A percentile compares a stretch with the other conserved stretches of the same genome.
These are phyloP conservation scores for Phytopythium sindhum DNA, from an alignment of 352 stramenopile species.

Conservation along the genomic window DNA sequence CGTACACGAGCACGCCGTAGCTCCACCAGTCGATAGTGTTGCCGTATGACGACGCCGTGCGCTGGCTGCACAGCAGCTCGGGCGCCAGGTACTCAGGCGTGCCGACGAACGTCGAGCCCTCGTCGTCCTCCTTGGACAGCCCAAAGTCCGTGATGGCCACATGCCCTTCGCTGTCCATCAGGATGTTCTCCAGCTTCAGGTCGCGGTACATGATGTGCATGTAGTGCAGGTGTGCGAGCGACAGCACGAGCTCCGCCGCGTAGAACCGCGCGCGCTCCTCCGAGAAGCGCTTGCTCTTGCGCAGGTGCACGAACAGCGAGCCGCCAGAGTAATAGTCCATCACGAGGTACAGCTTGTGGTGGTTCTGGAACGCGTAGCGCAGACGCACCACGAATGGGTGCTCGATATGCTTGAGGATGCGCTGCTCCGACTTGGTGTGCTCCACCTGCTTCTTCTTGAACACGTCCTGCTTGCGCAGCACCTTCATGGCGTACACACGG, in stretches of 20 bases:
- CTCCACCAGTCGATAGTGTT: slow-evolving; percentile 92
- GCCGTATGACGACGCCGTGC: slow-evolving; percentile 71
- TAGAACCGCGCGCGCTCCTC: slow-evolving; percentile 81
- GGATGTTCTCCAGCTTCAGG: slow-evolving; percentile 88
- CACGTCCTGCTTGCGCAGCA: slow-evolving; percentile 82
- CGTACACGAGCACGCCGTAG: slow-evolving; percentile 87
- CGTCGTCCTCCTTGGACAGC: slow-evolving; percentile 82
- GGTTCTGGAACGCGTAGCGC: slow-evolving; percentile 87
- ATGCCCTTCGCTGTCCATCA: slow-evolving; percentile 84
- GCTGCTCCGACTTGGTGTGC: slow-evolving; percentile 86
- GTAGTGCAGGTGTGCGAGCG: slow-evolving; percentile 78
- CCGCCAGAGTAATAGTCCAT: slow-evolving; percentile 90
- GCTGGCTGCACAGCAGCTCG: slow-evolving; percentile 72
- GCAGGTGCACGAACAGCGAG: slow-evolving; percentile 82
- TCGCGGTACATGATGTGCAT: slow-evolving; percentile 90
- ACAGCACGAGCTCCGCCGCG: slow-evolving; percentile 79
- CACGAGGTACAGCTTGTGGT: slow-evolving; percentile 86
- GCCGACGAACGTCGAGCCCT: slow-evolving; percentile 79
- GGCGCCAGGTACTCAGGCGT: slow-evolving; percentile 84
- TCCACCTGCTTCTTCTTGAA: slow-evolving; percentile 86
- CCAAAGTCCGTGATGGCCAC: slow-evolving; percentile 88
- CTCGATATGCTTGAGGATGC: slow-evolving; percentile 85
- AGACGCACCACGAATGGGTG: slow-evolving; percentile 88
- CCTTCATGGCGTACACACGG: slow-evolving; percentile 88
- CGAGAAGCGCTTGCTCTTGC: slow-evolving; percentile 68